Base-by-base conservation (phyloP, 2,329 filamentous ascomycete species). In the Colletotrichum sp. region DNA sequence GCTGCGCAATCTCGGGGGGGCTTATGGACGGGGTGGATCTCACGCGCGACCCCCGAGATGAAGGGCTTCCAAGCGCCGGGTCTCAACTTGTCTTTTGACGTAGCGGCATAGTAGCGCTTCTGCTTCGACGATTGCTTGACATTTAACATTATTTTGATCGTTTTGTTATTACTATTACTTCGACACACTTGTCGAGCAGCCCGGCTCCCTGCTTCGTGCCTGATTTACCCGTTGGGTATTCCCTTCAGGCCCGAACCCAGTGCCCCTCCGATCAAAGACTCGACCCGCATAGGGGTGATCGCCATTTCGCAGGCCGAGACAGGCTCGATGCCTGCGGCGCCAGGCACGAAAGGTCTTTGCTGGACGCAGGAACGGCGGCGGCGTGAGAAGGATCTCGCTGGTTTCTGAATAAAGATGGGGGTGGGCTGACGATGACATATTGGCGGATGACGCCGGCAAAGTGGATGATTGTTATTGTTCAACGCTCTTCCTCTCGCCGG, bases 321-420 rank as follows among this genome's bases (percentile, higher is more conserved):
- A 32, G 69, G 73, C 43, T 62, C 69, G 43, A 75, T 72, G 73
- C 73, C 73, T 75, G 73, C 56, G 56, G 69, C 69, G 69, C 63
- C 63, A 72, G 69, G 73, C 32, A 75, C 69, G 62, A 9, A 48
- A 48, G 18, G 43, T 48, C 43, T 48, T 48, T 48, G 43, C 43
- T 12, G 43, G 32, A 43, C 59, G 48, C 71, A 59, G 52, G 48
- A 64, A 52, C 13, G 30, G 32, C 61, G 32, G 24, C n/a, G 61
- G n/a, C 16, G 16, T 28, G 32, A 7, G 8, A 26, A 63, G 61
- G 61, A 63, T 63, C 61, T 43, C 34, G 61, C 61, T 36, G 43
- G 43, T 63, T 34, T 16, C 32, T 18, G 30, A 38, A 63, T 30
- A 18, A 21, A 38, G 61, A 63, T 9, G n/a, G 32, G 21, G 59